phyloP scores from a whole-genome alignment of 352 stramenopile genomes.

The Thalassiosira exigua region DNA sequence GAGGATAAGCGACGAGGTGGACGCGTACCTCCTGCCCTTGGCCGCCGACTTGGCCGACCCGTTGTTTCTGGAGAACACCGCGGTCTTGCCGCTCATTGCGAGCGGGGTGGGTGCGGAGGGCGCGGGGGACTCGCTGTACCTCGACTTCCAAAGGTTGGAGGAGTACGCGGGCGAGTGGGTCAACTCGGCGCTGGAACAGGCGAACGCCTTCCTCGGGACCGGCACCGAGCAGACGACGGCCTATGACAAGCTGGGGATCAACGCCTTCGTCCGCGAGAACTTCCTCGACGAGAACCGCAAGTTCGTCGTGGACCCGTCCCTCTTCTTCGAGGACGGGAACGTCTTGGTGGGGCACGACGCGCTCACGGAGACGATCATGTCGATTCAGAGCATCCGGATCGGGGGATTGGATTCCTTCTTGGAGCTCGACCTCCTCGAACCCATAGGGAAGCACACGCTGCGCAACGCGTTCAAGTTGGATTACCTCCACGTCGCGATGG shows the following conservation, averaged over 20 bases:
- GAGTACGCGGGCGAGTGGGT: constrained; percentile 43
- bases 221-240: not conserved
- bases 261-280: constrained; percentile 51
- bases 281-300: constrained; percentile 54
- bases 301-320: constrained; percentile 36
- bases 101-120: constrained; percentile 15
- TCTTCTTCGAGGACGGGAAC: constrained; percentile 26
- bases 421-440: constrained; percentile 47
- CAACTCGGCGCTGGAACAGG: constrained; percentile 28
- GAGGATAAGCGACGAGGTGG: constrained; percentile 39
- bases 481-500: constrained; percentile 53
- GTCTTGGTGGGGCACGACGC: constrained; percentile 47
- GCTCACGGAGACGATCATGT: constrained; percentile 59
- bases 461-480: constrained; percentile 62
- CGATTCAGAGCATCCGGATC: constrained; percentile 52
- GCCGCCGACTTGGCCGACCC: constrained; percentile 27
- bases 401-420: constrained; percentile 66
- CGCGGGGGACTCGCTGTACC: constrained; percentile 15
- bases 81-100: constrained; percentile 3
- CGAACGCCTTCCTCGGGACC: constrained; percentile 10
- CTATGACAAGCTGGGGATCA: constrained; percentile 44
- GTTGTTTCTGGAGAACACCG: constrained; percentile 37
- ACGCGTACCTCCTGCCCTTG: constrained; percentile 35
- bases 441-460: constrained; percentile 62
- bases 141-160: constrained; percentile 40